These are phyloP conservation scores for Heritiera fomes DNA, from an alignment of 345 rosid genomes.

Conservation along the genomic window DNA sequence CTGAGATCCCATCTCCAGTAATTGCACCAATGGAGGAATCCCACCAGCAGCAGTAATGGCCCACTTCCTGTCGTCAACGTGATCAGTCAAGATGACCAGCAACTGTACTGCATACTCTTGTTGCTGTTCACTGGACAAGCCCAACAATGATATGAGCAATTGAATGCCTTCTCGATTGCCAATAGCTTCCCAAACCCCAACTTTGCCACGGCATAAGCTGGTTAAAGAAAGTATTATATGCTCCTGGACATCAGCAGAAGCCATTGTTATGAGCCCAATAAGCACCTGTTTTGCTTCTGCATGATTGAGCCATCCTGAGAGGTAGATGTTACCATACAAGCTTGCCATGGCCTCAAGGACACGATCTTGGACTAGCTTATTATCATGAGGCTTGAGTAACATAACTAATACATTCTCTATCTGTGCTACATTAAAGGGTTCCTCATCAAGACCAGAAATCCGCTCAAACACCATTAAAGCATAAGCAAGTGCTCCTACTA, in stretches of 20 bases:
- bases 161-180: constrained; percentile 86
- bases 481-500: constrained; percentile 83
- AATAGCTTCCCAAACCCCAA: constrained; percentile 76
- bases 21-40: constrained; percentile 88
- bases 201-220: constrained; percentile 51
- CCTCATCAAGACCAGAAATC: constrained; percentile 49
- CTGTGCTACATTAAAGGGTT: constrained; percentile 53
- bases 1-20: constrained; percentile 80
- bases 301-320: constrained; percentile 51
- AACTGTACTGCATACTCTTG: constrained; percentile 81
- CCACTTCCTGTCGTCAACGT: constrained; percentile 95
- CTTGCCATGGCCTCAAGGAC: constrained; percentile 92
- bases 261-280: constrained; percentile 74
- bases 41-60: constrained; percentile 97
- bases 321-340: constrained; percentile 66
- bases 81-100: constrained; percentile 67
- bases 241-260: constrained; percentile 65
- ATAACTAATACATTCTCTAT: constrained; percentile 60
- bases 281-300: constrained; percentile 87
- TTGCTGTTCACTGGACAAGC: constrained; percentile 85
- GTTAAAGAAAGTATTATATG: constrained; percentile 59
- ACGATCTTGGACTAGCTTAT: constrained; percentile 72
- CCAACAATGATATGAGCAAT: constrained; percentile 74
- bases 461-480: constrained; percentile 68
- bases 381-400: constrained; percentile 66